phyloP scores from a whole-genome alignment of 1,284 basidiomycete genomes.

The Takashimella tepidaria region DNA sequence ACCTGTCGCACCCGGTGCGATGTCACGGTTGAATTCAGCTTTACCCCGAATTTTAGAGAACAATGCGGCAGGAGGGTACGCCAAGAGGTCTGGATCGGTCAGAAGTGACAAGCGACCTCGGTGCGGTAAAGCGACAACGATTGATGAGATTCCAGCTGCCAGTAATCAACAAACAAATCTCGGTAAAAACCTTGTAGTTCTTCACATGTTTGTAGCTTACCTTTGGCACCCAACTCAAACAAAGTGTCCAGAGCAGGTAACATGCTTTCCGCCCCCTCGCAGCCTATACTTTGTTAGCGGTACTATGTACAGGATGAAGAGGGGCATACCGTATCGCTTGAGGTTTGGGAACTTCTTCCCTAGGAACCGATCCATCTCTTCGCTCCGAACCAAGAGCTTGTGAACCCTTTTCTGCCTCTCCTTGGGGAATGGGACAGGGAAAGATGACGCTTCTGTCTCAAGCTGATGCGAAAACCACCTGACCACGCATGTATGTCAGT shows the following conservation, averaged over 20 bases:
- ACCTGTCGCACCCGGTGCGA: slow-evolving; percentile 64
- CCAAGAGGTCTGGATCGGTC: slow-evolving; percentile 61
- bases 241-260: slow-evolving; percentile 72
- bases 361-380: slow-evolving; percentile 61
- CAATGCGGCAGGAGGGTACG: slow-evolving; percentile 60
- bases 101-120: slow-evolving; percentile 81
- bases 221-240: slow-evolving; percentile 60
- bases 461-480: slow-evolving; percentile 76
- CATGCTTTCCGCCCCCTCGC: slow-evolving; percentile 85
- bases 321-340: slow-evolving; percentile 35
- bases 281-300: slow-evolving; percentile 16
- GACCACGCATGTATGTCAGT: no score
- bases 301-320: not conserved
- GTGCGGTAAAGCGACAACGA: slow-evolving; percentile 61
- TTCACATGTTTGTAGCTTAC: slow-evolving; percentile 46
- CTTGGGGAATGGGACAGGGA: slow-evolving; percentile 36
- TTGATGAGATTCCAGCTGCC: slow-evolving; percentile 61
- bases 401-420: slow-evolving; percentile 58
- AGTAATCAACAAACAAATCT: no score
- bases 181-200: not conserved
- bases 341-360: slow-evolving; percentile 44
- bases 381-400: slow-evolving; percentile 63
- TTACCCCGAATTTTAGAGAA: slow-evolving; percentile 82
- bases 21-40: slow-evolving; percentile 58
- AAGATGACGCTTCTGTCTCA: slow-evolving; percentile 56